Base-by-base conservation (phyloP, 1,284 basidiomycete genomes). In the Apiotrichum laibachii region DNA sequence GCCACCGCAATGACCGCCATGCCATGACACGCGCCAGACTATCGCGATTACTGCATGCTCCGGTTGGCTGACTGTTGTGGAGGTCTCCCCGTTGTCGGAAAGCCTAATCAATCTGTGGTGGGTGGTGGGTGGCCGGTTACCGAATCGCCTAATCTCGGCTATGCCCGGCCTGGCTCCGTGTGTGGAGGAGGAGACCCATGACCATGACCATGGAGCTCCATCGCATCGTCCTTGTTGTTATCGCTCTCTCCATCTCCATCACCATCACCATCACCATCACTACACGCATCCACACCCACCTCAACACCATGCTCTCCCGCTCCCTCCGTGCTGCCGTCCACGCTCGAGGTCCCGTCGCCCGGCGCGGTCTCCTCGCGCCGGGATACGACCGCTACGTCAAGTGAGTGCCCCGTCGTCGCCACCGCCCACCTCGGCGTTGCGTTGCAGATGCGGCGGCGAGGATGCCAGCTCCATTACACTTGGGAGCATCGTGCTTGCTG, bases 321-420 rank as follows among this genome's bases (percentile, higher is more conserved):
- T 49, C 47, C 9, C 31, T 35, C 33, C 47, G 47, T 33, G 34
- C 47, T 18, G 18, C 18, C 5, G 18, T 13, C 11, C 16, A 5
- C 33, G 47, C 35, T n/a, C 46, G n/a, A 5, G 44, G 37, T 10
- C 50, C 55, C 9, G 35, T 21, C n/a, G 19, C 49, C 39, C 19
- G 33, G 31, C 56, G 56, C n/a, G 50, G 50, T 16, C 57, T 58
- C 16, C 19, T 58, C 21, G 52, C 57, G 16, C 57, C 57, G 2
- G 19, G 47, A 2, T 58, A 58, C 42, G 52, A 58, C 34, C 39
- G 34, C 19, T 58, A 58, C 31, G 52, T 45, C 21, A 40, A 49
- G 57, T 58, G 26, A 31, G 26, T 31, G 26, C 26, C 26, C n/a
- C n/a, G n/a, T n/a, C 12, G 56, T 21, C 31, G 7, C 48, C 19